A percentile compares a stretch with the other conserved stretches of the same genome.
These are phyloP conservation scores for Fusarium mundagurra DNA, from an alignment of 2,329 filamentous ascomycete species.

Conservation along the genomic window DNA sequence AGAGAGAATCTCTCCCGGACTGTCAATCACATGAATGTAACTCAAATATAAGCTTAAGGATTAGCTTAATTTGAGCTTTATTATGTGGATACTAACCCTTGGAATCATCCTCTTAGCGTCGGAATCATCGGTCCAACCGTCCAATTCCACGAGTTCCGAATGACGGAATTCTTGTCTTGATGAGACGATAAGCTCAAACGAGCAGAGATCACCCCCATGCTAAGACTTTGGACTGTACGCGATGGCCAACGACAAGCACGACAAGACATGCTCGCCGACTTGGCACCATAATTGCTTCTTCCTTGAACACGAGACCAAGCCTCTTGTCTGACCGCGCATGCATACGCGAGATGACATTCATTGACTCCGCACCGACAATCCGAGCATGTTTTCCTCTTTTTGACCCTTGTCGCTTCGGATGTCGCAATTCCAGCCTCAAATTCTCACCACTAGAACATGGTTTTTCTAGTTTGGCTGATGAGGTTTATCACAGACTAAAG, in stretches of 20 bases:
- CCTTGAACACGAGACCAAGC: neutral
- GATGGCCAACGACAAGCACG: neutral
- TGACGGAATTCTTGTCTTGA: constrained; percentile 23
- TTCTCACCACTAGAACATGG: neutral
- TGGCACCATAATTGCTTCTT: neutral
- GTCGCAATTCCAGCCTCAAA: constrained; percentile 31
- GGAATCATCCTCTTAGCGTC: neutral
- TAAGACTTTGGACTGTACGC: neutral
- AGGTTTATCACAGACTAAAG: neutral
- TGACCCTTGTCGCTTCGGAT: constrained; percentile 24
- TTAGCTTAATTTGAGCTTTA: constrained; percentile 23
- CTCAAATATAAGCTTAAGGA: constrained; percentile 31
- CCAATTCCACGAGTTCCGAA: constrained; percentile 26
- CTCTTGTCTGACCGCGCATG: neutral
- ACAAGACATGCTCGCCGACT: neutral
- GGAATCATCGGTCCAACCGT: constrained; percentile 5
- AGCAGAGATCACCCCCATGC: constrained; percentile 6
- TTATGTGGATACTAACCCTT: constrained; percentile 16
- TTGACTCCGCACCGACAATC: constrained; percentile 11
- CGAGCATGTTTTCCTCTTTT: neutral
- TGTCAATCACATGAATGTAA: neutral
- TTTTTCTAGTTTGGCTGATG: neutral
- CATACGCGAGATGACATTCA: neutral
- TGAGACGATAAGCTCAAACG: constrained; percentile 20
- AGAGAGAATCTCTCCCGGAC: neutral